phyloP scores from a whole-genome alignment of 2,329 filamentous ascomycete species.

The Diaporthe amygdali region DNA sequence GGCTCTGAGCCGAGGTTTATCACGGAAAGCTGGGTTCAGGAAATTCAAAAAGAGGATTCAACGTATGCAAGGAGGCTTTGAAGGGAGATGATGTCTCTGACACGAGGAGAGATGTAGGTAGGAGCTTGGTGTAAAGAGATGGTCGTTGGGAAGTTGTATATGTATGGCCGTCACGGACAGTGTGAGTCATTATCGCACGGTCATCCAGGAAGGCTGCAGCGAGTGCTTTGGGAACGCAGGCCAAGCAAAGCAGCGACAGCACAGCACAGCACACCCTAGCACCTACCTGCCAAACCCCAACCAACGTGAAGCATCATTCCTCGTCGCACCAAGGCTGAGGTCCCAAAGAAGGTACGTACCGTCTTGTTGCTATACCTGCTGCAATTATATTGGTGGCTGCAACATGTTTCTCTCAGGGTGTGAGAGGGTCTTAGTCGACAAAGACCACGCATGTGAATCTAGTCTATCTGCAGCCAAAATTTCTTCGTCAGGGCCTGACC shows the following conservation, averaged over 20 bases:
- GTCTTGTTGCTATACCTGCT: neutral
- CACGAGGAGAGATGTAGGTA: neutral
- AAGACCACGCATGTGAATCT: neutral
- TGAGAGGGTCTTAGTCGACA: neutral
- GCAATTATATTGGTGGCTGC: neutral
- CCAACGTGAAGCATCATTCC: neutral
- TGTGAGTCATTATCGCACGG: neutral
- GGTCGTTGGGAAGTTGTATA: neutral
- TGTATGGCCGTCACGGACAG: neutral
- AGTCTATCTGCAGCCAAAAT: neutral
- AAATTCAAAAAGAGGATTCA: neutral
- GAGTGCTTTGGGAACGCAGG: neutral
- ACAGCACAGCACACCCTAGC: neutral
- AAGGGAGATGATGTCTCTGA: neutral
- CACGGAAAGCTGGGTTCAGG: neutral
- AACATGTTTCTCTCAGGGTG: neutral
- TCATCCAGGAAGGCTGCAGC: neutral
- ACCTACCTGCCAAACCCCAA: neutral
- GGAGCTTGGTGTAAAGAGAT: neutral
- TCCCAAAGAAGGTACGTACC: constrained; percentile 2
- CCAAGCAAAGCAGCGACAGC: neutral
- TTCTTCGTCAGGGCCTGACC: neutral
- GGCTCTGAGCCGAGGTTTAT: no score
- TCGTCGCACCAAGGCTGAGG: neutral
- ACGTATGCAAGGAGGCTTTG: neutral